Percentiles rank a stretch among this genome's conserved stretches.
phyloP scores from a whole-genome alignment of 345 rosid genomes.

The Camelina hispida region DNA sequence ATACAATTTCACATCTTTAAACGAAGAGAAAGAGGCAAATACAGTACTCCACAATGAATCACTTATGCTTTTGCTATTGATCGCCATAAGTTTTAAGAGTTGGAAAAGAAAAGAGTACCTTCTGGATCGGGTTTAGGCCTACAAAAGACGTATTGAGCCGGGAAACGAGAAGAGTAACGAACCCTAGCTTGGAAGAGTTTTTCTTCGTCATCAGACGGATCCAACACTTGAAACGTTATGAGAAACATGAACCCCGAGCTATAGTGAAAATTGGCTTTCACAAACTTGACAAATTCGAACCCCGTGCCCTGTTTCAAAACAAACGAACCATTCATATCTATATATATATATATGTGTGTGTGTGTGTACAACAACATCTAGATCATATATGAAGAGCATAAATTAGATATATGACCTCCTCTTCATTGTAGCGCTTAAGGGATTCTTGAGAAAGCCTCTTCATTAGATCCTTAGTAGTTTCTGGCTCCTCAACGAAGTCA shows the following conservation, averaged over 20 bases:
- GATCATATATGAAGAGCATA: not conserved
- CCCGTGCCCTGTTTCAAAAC: not conserved
- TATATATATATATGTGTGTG: no score
- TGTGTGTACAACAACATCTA: not conserved
- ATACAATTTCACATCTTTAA: not conserved
- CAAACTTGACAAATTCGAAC: not conserved
- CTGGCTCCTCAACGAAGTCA: not conserved
- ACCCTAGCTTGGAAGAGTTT: slow-evolving; percentile 15
- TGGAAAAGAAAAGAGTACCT: no score
- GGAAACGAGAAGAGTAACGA: not conserved
- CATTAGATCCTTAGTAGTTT: slow-evolving; percentile 1
- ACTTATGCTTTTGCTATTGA: not conserved
- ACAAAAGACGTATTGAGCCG: not conserved
- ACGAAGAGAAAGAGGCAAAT: not conserved
- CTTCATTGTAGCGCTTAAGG: not conserved
- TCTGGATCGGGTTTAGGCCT: no score
- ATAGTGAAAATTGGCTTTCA: not conserved
- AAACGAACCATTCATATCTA: no score
- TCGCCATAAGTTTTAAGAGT: no score
- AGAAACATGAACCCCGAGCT: not conserved
- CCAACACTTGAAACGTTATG: not conserved
- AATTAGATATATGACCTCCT: not conserved
- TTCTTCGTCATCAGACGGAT: not conserved
- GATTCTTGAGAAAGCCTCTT: slow-evolving; percentile 9
- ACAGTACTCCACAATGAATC: not conserved